Evolutionary conservation across 1,284 basidiomycete genomes (phyloP).

Genomic region (Apiotrichum mycotoxinovorans): DNA sequence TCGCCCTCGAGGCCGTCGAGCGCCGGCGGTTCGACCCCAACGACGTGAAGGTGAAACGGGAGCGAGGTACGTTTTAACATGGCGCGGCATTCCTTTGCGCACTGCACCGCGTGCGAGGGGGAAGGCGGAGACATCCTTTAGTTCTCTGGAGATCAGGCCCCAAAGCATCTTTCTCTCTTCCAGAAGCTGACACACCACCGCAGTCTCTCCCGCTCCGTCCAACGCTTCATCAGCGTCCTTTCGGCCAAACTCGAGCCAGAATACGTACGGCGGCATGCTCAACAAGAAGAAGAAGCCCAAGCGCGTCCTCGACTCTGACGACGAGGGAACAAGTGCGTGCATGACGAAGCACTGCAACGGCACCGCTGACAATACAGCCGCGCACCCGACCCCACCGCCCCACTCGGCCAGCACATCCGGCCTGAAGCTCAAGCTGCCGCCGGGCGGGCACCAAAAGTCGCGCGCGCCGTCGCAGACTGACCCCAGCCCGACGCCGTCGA

Average conservation of each 20-base stretch:
- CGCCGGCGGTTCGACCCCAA: constrained; percentile 12
- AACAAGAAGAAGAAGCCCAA: constrained; percentile 79
- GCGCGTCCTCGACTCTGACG: constrained; percentile 63
- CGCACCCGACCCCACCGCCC: constrained; percentile 49
- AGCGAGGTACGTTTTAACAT: constrained; percentile 36
- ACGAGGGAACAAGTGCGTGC: constrained; percentile 63
- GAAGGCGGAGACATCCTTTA: too few relatives aligned
- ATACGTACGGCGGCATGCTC: constrained; percentile 53
- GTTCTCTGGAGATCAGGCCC: too few relatives aligned
- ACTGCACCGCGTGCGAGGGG: background rate
- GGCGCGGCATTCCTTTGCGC: background rate
- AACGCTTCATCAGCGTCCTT: constrained; percentile 38
- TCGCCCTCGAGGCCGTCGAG: constrained; percentile 35
- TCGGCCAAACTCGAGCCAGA: constrained; percentile 18
- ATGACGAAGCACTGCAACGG: background rate
- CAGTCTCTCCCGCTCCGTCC: constrained; percentile 42
- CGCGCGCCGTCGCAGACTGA: constrained; percentile 26
- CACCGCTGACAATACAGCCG: constrained; percentile 25
- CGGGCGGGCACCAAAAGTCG: constrained; percentile 24
- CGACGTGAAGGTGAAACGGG: constrained; percentile 41
- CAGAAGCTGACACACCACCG: constrained; percentile 11
- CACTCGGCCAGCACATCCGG: constrained; percentile 32
- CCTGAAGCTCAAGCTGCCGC: constrained; percentile 40
- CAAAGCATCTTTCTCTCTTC: too few relatives aligned
- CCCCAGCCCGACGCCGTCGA: constrained; percentile 51